phyloP scores from a whole-genome alignment of 345 rosid species.

The Boechera divaricarpa region DNA sequence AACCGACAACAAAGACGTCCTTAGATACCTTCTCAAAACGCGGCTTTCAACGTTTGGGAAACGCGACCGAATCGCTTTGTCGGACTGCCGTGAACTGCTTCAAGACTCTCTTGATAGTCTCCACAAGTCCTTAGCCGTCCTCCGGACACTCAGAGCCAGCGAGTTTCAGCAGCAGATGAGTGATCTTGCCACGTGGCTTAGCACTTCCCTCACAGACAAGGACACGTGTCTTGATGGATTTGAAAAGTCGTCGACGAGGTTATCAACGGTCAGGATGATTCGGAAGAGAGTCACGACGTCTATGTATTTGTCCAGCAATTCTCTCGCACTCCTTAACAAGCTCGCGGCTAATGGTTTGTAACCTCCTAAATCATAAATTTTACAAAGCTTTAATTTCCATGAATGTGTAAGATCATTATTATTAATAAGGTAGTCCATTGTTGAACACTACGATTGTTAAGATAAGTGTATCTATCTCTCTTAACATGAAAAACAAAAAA shows the following conservation, averaged over 20 bases:
- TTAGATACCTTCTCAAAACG: conserved; percentile 48
- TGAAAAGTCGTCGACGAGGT: conserved; percentile 44
- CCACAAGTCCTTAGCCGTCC: conserved; percentile 60
- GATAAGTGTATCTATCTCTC: neutral
- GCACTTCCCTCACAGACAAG: conserved; percentile 70
- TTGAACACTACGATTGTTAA: conserved; percentile 10
- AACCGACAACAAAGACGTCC: conserved; percentile 56
- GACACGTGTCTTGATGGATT: conserved; percentile 88
- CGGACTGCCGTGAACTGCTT: conserved; percentile 72
- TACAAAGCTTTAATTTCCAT: neutral
- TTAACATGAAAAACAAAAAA: neutral
- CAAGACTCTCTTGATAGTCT: conserved; percentile 65
- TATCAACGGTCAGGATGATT: conserved; percentile 45
- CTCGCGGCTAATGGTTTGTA: conserved; percentile 63
- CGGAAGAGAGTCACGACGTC: conserved; percentile 51
- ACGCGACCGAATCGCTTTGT: conserved; percentile 57
- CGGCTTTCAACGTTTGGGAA: conserved; percentile 44
- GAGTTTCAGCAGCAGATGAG: conserved; percentile 63
- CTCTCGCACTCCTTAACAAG: conserved; percentile 80
- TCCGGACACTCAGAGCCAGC: conserved; percentile 55
- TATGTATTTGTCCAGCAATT: conserved; percentile 69
- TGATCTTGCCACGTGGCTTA: conserved; percentile 72
- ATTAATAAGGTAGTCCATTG: conserved; percentile 15
- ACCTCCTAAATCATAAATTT: conserved; percentile 2
- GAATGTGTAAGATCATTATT: neutral